Base-by-base conservation (phyloP, 306 rosid species). In the Citrullus amarus region DNA sequence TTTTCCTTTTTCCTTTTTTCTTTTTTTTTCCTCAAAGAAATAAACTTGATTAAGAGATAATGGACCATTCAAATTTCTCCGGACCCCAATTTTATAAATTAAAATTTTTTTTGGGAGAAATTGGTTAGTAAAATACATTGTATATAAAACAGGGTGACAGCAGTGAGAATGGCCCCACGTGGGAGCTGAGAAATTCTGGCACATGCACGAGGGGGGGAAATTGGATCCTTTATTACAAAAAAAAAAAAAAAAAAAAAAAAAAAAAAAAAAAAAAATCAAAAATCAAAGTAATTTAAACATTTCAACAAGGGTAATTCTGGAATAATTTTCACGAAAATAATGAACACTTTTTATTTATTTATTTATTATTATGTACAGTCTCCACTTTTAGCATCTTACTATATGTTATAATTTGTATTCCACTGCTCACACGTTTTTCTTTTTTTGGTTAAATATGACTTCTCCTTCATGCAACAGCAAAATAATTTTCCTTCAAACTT, bases 401-500 rank as follows among this genome's bases (percentile, higher is more conserved):
- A 46, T 71, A 44, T 14, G 13, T 70, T 22, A 12, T 44, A 25
- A 70, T 70, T 70, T 70, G 13, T 20, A 70, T 14, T 22, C 11
- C 76, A 70, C 76, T 70, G 76, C 15, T 71, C 59, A 71, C 76
- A 70, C 41, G 22, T 71, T 71, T 70, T 71, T 44, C 58, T 48
- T 25, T 48, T 15, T 71, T 48, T 48, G 54, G 34, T 66, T 66
- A 17, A 68, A 41, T 68, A 10, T 68, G 1, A n/a, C 54, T 43
- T 43, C 34, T 30, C 41, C 13, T 30, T 61, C 41, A 12, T 14
- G 1, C 41, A 5, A 14, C 10, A 25, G 1, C 7, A 16, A 36
- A 65, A 15, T 65, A 15, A 53, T 6, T 6, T 53, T 1, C 20
- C 8, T 48, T 48, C 53, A 2, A 48, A 48, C 54, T n/a, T 12